Percentiles rank a stretch among this genome's conserved stretches.
Conservation (phyloP, 2,329 filamentous ascomycete species). For the Penicillium polonicum region DNA sequence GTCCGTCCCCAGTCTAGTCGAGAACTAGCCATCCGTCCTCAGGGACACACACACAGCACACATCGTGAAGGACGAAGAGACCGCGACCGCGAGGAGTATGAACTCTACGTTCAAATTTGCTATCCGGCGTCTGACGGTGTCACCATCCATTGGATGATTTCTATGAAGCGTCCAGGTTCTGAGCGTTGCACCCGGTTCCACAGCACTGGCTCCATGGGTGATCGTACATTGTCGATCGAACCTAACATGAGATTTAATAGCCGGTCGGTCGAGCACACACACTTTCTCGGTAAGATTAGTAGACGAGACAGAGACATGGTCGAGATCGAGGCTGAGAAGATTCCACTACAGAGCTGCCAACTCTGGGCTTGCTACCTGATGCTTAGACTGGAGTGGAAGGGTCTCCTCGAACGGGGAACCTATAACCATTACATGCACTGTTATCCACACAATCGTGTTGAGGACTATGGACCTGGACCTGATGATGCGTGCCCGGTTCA, state of each 20-base stretch:
- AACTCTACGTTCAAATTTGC: conserved; percentile 3
- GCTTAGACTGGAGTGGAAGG: background rate
- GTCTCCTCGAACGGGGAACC: background rate
- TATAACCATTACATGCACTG: background rate
- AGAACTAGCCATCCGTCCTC: too few species aligned
- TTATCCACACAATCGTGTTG: background rate
- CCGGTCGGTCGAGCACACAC: background rate
- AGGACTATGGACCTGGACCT: background rate
- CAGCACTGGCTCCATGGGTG: background rate
- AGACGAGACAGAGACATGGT: background rate
- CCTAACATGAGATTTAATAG: background rate
- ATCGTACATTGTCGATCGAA: background rate
- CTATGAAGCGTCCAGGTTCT: background rate
- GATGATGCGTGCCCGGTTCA: background rate
- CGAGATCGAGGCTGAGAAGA: background rate
- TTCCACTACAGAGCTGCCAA: background rate
- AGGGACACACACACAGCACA: background rate
- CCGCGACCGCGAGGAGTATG: background rate
- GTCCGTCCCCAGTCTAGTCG: background rate
- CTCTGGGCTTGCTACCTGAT: conserved; percentile 5
- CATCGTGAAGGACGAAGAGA: background rate
- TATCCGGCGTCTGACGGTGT: background rate
- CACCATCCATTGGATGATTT: conserved; percentile 1
- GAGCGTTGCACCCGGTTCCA: background rate
- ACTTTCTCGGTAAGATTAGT: background rate